Evolutionary conservation across 2,329 filamentous ascomycete species (phyloP).

Genomic region (Scedosporium dehoogii): DNA sequence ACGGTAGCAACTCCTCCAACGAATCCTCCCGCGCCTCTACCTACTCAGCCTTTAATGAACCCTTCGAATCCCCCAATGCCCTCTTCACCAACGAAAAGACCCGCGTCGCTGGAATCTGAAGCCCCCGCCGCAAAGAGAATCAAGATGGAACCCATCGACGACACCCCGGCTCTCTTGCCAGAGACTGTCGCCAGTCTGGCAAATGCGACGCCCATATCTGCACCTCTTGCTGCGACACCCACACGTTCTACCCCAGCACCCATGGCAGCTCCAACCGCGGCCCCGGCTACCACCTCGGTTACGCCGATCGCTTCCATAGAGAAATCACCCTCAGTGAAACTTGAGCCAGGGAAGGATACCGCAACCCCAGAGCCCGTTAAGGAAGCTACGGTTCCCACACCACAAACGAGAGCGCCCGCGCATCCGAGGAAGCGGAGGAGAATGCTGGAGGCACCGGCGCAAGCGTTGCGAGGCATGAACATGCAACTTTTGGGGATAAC

Average conservation of each 20-base stretch:
- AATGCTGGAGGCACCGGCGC: slow-evolving; percentile 4
- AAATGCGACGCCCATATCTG: not conserved
- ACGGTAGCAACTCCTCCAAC: not conserved
- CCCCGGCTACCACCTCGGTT: not conserved
- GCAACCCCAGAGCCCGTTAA: not conserved
- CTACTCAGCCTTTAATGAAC: not conserved
- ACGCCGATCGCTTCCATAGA: not conserved
- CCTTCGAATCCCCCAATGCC: not conserved
- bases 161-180: not conserved
- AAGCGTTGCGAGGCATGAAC: slow-evolving; percentile 20
- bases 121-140: not conserved
- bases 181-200: not conserved
- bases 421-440: slow-evolving; percentile 3
- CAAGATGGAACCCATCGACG: slow-evolving; percentile 4
- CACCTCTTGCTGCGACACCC: not conserved
- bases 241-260: not conserved
- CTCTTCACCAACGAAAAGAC: not conserved
- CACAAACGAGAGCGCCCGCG: not conserved
- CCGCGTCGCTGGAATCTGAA: not conserved
- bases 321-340: not conserved
- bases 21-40: not conserved
- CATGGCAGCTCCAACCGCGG: not conserved
- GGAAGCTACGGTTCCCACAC: not conserved
- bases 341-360: not conserved
- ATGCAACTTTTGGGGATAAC: slow-evolving; percentile 29